Conservation (phyloP, 169 alveolate species). For the Besnoitia besnoiti region DNA sequence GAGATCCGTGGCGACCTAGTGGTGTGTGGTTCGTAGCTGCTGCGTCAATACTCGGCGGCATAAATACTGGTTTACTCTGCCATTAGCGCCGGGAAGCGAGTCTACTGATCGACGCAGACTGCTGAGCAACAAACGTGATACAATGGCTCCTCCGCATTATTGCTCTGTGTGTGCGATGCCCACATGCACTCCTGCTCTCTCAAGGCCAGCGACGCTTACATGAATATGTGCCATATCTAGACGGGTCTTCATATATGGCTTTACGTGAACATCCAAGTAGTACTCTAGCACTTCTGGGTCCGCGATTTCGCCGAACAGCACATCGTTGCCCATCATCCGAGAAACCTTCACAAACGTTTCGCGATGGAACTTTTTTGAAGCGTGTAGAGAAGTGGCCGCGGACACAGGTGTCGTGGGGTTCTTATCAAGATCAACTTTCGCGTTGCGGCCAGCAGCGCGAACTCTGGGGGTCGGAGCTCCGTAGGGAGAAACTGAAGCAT, state of each 20-base stretch:
- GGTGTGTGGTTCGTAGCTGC: no score
- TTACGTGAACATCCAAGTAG: slow-evolving; percentile 16
- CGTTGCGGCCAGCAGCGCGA: slow-evolving; percentile 8
- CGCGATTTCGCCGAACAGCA: slow-evolving; percentile 51
- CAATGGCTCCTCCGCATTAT: no score
- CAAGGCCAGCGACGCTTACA: background rate
- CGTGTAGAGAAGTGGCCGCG: background rate
- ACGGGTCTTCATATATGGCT: background rate
- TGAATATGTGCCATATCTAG: slow-evolving; percentile 34
- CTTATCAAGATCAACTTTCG: background rate
- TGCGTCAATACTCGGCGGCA: no score
- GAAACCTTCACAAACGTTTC: slow-evolving; percentile 38
- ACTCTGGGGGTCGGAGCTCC: background rate
- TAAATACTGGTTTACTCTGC: no score
- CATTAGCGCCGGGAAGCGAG: no score
- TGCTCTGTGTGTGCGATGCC: no score
- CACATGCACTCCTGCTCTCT: no score
- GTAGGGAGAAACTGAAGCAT: no score
- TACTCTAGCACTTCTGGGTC: slow-evolving; percentile 17
- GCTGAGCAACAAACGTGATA: no score
- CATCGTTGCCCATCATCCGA: slow-evolving; percentile 30
- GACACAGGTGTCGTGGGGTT: background rate
- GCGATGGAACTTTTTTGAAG: background rate
- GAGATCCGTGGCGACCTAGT: no score
- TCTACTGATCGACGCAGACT: no score